Evolutionary conservation across 768 basidiomycete species (phyloP), one percentile per base, ranked within the genome.

Genomic region (Suillus placidus): DNA sequence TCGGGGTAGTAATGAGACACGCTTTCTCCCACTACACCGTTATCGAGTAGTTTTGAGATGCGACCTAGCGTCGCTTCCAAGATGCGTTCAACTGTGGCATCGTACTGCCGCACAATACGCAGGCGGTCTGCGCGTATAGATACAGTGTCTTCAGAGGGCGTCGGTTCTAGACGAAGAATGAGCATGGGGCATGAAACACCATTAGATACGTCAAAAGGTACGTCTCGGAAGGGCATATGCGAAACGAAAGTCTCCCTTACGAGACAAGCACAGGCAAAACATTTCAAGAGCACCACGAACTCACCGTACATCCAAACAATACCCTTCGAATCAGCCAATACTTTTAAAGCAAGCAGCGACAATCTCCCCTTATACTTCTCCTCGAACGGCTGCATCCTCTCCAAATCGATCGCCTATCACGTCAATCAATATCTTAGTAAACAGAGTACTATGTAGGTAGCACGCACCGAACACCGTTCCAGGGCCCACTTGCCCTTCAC

Each of bases 11-110:
- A 12, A 38, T 58, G 57, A 30, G 57, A 58, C 6, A 58, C 57
- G 57, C 57, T 58, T 38, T 58, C 26, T 5, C 57, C 57, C 26
- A 26, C 38, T 26, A 58, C 38, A 1, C 57, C 10, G 16, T 30
- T 58, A 30, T 58, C 57, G 38, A 58, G 38, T 18, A 58, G 26
- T 30, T 58, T 58, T 14, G 57, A 58, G 9, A 58, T 6, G 38
- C 76, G 56, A 49, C 76, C 72, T 5, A 75, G 66, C n/a, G 72
- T 77, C 26, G 68, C 76, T 0, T 72, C 74, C 38, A 72, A 66
- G 1, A 74, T 3, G 4, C 26, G 34, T 16, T 20, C 10, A 51
- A 64, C 64, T 6, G 66, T 45, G 2, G 76, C 66, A 8, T 74
- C 68, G 37, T 52, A 69, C 23, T 69, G 66, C 1, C 71, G 75